These are phyloP conservation scores for Tuber indicum DNA, from an alignment of 495 filamentous ascomycete species.

Conservation along the genomic window DNA sequence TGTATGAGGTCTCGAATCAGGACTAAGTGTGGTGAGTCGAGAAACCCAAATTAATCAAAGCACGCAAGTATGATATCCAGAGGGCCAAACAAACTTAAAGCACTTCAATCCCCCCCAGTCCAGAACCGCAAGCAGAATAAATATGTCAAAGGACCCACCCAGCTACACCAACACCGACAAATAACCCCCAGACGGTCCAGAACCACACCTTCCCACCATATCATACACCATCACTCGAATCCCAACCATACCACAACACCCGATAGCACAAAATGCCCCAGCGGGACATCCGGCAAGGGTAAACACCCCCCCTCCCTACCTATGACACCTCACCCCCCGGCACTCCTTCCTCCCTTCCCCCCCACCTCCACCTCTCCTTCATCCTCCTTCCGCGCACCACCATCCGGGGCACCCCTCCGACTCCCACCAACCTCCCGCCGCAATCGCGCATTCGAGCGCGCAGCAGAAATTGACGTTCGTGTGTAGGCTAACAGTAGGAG, in stretches of 20 bases:
- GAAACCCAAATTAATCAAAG: not conserved
- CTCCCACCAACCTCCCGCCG: slow-evolving; percentile 47
- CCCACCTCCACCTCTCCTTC: not conserved
- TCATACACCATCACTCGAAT: not conserved
- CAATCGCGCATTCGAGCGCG: slow-evolving; percentile 44
- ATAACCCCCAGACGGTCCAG: not conserved
- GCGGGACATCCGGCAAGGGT: not conserved
- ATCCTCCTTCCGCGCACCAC: not conserved
- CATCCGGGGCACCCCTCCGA: not conserved
- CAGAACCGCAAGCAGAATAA: not conserved
- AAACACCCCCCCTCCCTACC: not conserved
- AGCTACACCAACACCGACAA: not conserved
- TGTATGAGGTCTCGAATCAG: not conserved
- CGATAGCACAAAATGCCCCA: not conserved
- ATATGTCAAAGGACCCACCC: not conserved
- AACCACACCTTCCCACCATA: not conserved
- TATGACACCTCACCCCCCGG: not conserved
- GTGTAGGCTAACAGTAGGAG: slow-evolving; percentile 47
- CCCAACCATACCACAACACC: not conserved
- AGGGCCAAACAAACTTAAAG: not conserved
- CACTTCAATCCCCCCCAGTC: not conserved
- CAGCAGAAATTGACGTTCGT: slow-evolving; percentile 46
- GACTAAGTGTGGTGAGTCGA: not conserved
- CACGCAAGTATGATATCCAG: not conserved
- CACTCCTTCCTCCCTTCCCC: too few relatives aligned